A percentile compares a stretch with the other conserved stretches of the same genome.
phyloP scores from a whole-genome alignment of 208 protist genomes.

The Trypanosoma theileri region DNA sequence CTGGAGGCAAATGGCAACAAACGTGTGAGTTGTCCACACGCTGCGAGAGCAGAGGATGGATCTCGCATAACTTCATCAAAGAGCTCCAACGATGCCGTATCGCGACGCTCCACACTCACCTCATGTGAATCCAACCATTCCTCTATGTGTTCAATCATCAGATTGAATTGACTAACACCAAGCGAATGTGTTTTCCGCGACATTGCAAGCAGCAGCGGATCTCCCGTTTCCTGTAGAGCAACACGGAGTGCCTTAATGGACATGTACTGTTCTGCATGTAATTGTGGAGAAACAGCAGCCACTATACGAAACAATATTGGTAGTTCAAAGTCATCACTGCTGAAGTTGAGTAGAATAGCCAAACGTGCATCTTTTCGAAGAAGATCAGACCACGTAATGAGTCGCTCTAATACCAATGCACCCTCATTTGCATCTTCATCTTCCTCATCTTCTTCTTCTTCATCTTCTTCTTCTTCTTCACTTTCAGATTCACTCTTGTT shows the following conservation, averaged over 20 bases:
- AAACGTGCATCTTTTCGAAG: conserved; percentile 35
- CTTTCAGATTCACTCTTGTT: neutral
- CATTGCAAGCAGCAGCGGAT: conserved; percentile 43
- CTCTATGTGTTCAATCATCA: conserved; percentile 38
- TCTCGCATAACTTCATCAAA: conserved; percentile 36
- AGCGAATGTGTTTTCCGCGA: conserved; percentile 60
- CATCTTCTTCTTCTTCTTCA: conserved; percentile 20
- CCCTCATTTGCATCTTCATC: conserved; percentile 16
- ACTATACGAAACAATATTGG: conserved; percentile 40
- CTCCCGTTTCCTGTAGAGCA: conserved; percentile 28
- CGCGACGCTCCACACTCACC: conserved; percentile 38
- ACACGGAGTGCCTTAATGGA: conserved; percentile 77
- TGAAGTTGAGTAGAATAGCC: conserved; percentile 34
- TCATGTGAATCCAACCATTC: conserved; percentile 47
- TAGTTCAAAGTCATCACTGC: conserved; percentile 25
- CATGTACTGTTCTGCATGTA: conserved; percentile 77
- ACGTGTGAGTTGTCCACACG: conserved; percentile 59
- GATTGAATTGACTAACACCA: conserved; percentile 36
- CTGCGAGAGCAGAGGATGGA: conserved; percentile 36
- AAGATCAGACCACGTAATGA: conserved; percentile 43
- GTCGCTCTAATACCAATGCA: conserved; percentile 31
- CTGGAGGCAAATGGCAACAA: conserved; percentile 64
- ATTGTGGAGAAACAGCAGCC: conserved; percentile 51
- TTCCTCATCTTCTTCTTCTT: conserved; percentile 18
- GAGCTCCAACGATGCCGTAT: conserved; percentile 37